Percentiles rank a stretch among this genome's conserved stretches.
Conservation (phyloP, 805 yeast species). For the Candida manassasensis region DNA sequence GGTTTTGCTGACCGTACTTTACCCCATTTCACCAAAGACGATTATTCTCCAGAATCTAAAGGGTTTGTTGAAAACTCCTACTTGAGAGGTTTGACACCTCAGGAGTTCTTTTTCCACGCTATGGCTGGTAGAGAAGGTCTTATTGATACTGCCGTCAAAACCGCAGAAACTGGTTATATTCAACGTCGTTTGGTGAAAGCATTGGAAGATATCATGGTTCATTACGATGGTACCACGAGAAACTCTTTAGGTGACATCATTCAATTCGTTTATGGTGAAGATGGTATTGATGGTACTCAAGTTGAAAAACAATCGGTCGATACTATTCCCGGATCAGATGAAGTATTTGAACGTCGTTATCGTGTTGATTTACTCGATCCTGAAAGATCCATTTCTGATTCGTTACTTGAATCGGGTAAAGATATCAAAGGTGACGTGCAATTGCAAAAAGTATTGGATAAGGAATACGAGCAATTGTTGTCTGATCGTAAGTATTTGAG, state of each 20-base stretch:
- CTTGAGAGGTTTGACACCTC: constrained; percentile 95
- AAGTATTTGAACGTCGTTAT: constrained; percentile 75
- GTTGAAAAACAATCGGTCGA: constrained; percentile 96
- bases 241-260: constrained; percentile 95
- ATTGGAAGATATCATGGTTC: constrained; percentile 94
- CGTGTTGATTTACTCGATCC: constrained; percentile 80
- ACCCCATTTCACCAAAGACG: constrained; percentile 98
- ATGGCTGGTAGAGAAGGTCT: constrained; percentile 99
- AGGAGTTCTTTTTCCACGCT: constrained; percentile 98
- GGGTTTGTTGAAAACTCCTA: constrained; percentile 98
- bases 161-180: constrained; percentile 98
- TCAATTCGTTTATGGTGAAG: constrained; percentile 97
- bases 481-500: constrained; percentile 79
- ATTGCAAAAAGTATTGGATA: constrained; percentile 74
- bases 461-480: constrained; percentile 73
- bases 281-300: constrained; percentile 97
- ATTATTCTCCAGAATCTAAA: constrained; percentile 96
- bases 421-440: constrained; percentile 88
- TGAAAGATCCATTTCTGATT: constrained; percentile 56
- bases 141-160: constrained; percentile 98
- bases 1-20: constrained; percentile 95
- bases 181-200: constrained; percentile 98
- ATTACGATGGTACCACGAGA: constrained; percentile 97
- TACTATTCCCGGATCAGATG: constrained; percentile 90
- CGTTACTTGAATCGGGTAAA: constrained; percentile 80